Evolutionary conservation across 179 eudicot species (phyloP), one percentile per base, ranked within the genome.

Genomic region (Vitellaria paradoxa): DNA sequence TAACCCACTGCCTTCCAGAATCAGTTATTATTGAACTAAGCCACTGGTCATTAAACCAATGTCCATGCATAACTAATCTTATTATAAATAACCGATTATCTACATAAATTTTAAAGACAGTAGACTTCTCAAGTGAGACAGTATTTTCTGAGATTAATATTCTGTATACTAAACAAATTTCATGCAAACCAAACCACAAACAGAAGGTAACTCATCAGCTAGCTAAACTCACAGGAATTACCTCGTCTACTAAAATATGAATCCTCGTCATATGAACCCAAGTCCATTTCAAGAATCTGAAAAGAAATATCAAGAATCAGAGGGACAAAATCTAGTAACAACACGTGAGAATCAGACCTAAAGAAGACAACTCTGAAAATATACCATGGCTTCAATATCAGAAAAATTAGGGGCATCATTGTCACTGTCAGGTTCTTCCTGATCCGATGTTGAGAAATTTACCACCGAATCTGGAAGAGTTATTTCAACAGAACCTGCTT

Each of bases 301-400:
- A 79, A 78, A 61, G 23, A 79, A 81, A 78, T 50, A 82, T 76
- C 66, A 77, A 45, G 45, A 74, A 81, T 68, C 40, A 71, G 73
- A 59, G 45, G 17, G 26, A 37, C 9, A 60, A 21, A 76, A 60
- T 76, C 57, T 60, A 12, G 46, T 30, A 75, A 17, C 9, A 40
- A 62, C 0, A 61, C 47, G 55, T 21, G 12, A 53, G 53, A 50
- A 30, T 60, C 70, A 65, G 67, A 73, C n/a, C 13, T 65, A 46
- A n/a, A 61, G 65, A 73, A 77, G 40, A 75, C 67, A 84, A 72
- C 70, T 53, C 20, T 14, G 18, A 80, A 42, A 70, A 63, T 30
- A 61, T 89, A 96, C 98, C 99, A 89, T 89, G 42, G 97, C 88
- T 85, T 96, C 99, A 79, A 96, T 79, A 84, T 96, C 99, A 71